Conservation (phyloP, 2,329 filamentous ascomycete species). For the Diplodia intermedia region DNA sequence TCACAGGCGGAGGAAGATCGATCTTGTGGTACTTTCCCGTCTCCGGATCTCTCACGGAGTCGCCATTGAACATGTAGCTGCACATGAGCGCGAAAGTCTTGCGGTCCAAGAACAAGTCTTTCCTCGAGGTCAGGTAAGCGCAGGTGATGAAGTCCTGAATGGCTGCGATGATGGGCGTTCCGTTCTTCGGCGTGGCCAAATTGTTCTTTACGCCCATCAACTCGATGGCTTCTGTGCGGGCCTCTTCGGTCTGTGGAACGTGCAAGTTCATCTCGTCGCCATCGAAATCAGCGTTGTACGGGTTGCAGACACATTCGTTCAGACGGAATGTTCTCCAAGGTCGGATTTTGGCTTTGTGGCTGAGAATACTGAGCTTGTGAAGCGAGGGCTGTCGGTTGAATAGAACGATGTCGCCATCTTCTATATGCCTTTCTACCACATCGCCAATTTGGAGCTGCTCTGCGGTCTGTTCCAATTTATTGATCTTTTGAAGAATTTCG, state of each 20-base stretch:
- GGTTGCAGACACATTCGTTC: slow-evolving; percentile 97
- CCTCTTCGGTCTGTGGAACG: slow-evolving; percentile 96
- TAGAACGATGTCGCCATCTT: slow-evolving; percentile 93
- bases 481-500: slow-evolving; percentile 64
- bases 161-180: slow-evolving; percentile 97
- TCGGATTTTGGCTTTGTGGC: slow-evolving; percentile 89
- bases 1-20: slow-evolving; percentile 84
- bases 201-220: slow-evolving; percentile 99
- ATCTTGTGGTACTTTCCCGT: slow-evolving; percentile 65
- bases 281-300: slow-evolving; percentile 99
- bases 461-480: slow-evolving; percentile 73
- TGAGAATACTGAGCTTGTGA: slow-evolving; percentile 98
- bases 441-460: slow-evolving; percentile 81
- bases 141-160: slow-evolving; percentile 99
- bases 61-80: slow-evolving; percentile 88
- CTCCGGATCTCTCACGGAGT: slow-evolving; percentile 57
- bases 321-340: slow-evolving; percentile 95
- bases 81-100: slow-evolving; percentile 88
- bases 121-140: slow-evolving; percentile 87
- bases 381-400: slow-evolving; percentile 98
- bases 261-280: slow-evolving; percentile 99
- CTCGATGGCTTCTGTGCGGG: slow-evolving; percentile 90
- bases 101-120: slow-evolving; percentile 91
- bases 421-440: slow-evolving; percentile 89
- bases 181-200: slow-evolving; percentile 93